Percentiles rank a stretch among this genome's conserved stretches.
These are phyloP conservation scores for Rhizodiscina lignyota DNA, from an alignment of 495 filamentous ascomycete genomes.

Conservation along the genomic window DNA sequence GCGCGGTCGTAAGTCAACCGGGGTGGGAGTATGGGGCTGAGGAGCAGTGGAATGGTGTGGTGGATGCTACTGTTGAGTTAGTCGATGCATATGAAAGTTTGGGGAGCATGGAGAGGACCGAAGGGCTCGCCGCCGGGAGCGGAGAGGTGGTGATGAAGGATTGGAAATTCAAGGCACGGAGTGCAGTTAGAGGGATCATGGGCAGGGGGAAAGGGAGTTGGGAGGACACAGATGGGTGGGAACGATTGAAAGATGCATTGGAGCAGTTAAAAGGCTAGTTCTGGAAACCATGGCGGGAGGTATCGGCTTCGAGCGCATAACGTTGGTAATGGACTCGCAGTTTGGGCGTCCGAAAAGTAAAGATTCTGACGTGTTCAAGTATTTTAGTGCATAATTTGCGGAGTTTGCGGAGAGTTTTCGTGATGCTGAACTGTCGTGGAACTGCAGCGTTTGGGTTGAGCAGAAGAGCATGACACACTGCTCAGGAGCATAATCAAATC, in stretches of 20 bases:
- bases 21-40: conserved; percentile 23
- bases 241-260: conserved; percentile 39
- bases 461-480: too few species aligned
- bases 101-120: conserved; percentile 32
- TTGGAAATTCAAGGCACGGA: conserved; percentile 83
- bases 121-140: conserved; percentile 24
- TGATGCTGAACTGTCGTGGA: too few species aligned
- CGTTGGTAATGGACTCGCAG: too few species aligned
- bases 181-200: conserved; percentile 62
- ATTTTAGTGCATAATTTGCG: too few species aligned
- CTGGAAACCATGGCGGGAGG: too few species aligned
- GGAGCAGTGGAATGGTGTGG: conserved; percentile 39
- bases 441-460: too few species aligned
- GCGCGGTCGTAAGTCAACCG: conserved; percentile 36
- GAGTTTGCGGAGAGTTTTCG: too few species aligned
- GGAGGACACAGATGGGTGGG: conserved; percentile 63
- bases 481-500: too few species aligned
- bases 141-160: conserved; percentile 35
- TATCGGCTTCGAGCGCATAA: too few species aligned
- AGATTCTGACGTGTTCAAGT: too few species aligned
- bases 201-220: conserved; percentile 69
- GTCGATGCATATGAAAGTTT: conserved; percentile 51
- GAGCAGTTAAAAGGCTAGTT: conserved; percentile 35
- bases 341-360: too few species aligned
- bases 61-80: conserved; percentile 46